Conservation (phyloP, 23 red algal genomes). For the Agarophyton chilense region DNA sequence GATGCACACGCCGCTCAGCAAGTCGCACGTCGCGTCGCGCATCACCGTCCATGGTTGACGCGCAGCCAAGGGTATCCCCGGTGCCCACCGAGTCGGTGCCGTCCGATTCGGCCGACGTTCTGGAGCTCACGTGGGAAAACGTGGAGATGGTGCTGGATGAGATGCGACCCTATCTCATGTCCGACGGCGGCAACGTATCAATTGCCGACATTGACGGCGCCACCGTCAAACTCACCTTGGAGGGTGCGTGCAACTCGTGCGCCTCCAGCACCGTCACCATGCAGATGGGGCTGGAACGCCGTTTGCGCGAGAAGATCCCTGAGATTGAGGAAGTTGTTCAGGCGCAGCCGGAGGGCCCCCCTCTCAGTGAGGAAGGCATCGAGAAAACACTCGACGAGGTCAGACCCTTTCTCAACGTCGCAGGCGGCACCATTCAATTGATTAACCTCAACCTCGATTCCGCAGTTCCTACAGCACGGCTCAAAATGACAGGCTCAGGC, state of each 20-base stretch:
- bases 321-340: conserved; percentile 95
- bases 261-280: conserved; percentile 91
- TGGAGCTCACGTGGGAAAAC: conserved; percentile 75
- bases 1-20: neutral
- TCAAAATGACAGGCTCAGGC: conserved; percentile 85
- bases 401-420: conserved; percentile 98
- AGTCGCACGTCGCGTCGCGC: too few relatives aligned
- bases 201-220: conserved; percentile 96
- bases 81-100: conserved; percentile 37
- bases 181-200: conserved; percentile 95
- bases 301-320: conserved; percentile 87
- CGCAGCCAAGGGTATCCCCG: conserved; percentile 50
- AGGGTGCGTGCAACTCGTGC: conserved; percentile 94
- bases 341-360: conserved; percentile 79
- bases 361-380: conserved; percentile 81
- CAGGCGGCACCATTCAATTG: conserved; percentile 88
- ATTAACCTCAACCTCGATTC: conserved; percentile 61
- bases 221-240: conserved; percentile 86
- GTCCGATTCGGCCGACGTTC: neutral
- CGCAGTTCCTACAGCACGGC: conserved; percentile 61
- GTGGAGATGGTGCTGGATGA: conserved; percentile 97
- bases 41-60: conserved; percentile 38
- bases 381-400: conserved; percentile 92
- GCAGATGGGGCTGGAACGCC: conserved; percentile 95
- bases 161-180: conserved; percentile 95